Evolutionary conservation across 2,329 filamentous ascomycete species (phyloP), one percentile per base, ranked within the genome.

Genomic region (Apiospora sp.): DNA sequence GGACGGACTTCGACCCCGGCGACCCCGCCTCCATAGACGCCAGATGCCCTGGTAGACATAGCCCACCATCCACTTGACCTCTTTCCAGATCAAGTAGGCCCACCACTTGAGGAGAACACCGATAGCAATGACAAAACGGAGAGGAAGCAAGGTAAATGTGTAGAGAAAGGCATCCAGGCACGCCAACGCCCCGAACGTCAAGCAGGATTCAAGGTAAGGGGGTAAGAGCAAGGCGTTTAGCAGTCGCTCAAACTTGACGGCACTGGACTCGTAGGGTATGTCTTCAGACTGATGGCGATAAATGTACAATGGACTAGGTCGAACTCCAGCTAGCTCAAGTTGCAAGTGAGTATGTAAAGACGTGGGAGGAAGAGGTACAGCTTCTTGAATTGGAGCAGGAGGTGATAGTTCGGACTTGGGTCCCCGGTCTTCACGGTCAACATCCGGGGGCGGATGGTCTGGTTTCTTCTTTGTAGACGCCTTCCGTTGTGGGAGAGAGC

Each of bases 121-220:
- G 0, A 96, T 78, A 0, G 96, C 96, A 73, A 95, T 93, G 71
- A 93, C 82, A 77, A 99, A 98, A 2, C 96, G 90, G 73, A 99
- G 88, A 0, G 96, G 96, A 0, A 99, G 86, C 64, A 99, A 98
- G 0, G 96, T 99, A 78, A 99, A 97, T 0, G 94, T 97, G 83
- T 98, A 96, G 1, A 99, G 89, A 95, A 96, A 99, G 1, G 96
- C 93, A 81, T 99, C 96, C 7, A 99, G 86, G 82, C 96, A 99
- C 8, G 96, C 95, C 46, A 98, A 83, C 0, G 94, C 92, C 8
- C 96, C 96, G 83, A 99, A 98, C 73, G 92, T 91, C 7, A 99
- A 88, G 0, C 95, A 92, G 67, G 92, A 89, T 83, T 99, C 96
- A 6, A 99, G 87, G 74, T 93, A 93, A 0, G 91, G 89, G 0